Conservation (phyloP, 805 yeast species). For the Yamadazyma olivae region DNA sequence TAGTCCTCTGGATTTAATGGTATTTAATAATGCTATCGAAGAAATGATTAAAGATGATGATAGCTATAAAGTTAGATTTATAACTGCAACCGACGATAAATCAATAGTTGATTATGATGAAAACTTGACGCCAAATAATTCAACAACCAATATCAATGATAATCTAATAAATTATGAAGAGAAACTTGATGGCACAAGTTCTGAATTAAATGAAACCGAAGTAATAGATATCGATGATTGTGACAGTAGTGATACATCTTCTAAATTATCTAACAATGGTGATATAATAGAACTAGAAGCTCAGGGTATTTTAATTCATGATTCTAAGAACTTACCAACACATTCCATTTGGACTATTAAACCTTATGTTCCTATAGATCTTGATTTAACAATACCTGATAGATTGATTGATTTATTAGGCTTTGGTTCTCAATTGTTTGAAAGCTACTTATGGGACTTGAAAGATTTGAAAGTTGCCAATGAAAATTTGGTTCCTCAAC, state of each 20-base stretch:
- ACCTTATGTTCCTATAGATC: conserved; percentile 64
- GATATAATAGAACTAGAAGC: conserved; percentile 79
- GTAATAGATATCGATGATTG: conserved; percentile 9
- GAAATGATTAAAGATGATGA: conserved; percentile 72
- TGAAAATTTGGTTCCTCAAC: conserved; percentile 68
- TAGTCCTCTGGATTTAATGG: conserved; percentile 55
- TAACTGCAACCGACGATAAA: conserved; percentile 45
- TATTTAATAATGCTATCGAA: conserved; percentile 67
- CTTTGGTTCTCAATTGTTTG: conserved; percentile 83
- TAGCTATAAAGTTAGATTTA: conserved; percentile 73
- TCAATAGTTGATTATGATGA: conserved; percentile 11
- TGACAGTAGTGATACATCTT: conserved; percentile 11
- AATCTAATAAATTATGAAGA: conserved; percentile 4
- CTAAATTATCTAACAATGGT: conserved; percentile 51
- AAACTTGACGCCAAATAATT: conserved; percentile 24
- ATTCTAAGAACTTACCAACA: conserved; percentile 54
- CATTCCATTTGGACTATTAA: conserved; percentile 94
- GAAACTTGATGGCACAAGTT: neutral
- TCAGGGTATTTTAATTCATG: conserved; percentile 84
- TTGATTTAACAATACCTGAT: conserved; percentile 67
- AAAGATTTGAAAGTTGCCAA: conserved; percentile 63
- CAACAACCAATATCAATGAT: conserved; percentile 14
- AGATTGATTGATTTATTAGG: conserved; percentile 75
- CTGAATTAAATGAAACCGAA: conserved; percentile 1
- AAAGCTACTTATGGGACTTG: conserved; percentile 63